A percentile compares a stretch with the other conserved stretches of the same genome.
phyloP scores from a whole-genome alignment of 2,329 filamentous ascomycete species.

The Herpotrichia juniperi region DNA sequence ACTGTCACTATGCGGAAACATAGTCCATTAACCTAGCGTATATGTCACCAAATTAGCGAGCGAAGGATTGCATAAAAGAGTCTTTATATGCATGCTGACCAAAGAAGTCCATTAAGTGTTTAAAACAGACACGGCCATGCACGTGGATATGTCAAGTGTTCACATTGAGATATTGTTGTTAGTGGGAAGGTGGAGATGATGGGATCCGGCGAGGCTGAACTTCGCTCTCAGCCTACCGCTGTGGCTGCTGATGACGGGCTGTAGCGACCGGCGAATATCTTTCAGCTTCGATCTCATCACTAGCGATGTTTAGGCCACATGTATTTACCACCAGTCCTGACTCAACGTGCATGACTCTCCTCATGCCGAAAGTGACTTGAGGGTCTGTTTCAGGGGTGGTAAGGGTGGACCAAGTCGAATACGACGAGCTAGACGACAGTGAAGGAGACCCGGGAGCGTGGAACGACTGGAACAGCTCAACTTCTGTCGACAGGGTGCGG shows the following conservation, averaged over 20 bases:
- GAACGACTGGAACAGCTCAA: background rate
- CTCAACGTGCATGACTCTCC: too few relatives aligned
- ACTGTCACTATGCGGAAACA: too few relatives aligned
- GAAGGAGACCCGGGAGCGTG: background rate
- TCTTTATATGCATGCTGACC: too few relatives aligned
- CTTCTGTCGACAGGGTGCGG: constrained; percentile 8
- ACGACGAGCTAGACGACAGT: background rate
- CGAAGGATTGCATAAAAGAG: too few relatives aligned
- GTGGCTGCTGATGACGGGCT: background rate
- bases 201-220: constrained; percentile 3
- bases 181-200: background rate
- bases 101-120: too few relatives aligned
- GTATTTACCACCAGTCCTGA: too few relatives aligned
- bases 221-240: background rate
- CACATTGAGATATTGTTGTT: background rate
- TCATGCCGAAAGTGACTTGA: too few relatives aligned
- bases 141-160: background rate
- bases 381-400: too few relatives aligned
- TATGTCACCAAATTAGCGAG: too few relatives aligned
- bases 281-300: background rate
- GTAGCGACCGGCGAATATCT: background rate
- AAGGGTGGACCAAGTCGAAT: too few relatives aligned
- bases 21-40: too few relatives aligned
- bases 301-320: background rate
- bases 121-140: background rate